phyloP scores from a whole-genome alignment of 345 rosid species.

The Eucalyptus paniculata region DNA sequence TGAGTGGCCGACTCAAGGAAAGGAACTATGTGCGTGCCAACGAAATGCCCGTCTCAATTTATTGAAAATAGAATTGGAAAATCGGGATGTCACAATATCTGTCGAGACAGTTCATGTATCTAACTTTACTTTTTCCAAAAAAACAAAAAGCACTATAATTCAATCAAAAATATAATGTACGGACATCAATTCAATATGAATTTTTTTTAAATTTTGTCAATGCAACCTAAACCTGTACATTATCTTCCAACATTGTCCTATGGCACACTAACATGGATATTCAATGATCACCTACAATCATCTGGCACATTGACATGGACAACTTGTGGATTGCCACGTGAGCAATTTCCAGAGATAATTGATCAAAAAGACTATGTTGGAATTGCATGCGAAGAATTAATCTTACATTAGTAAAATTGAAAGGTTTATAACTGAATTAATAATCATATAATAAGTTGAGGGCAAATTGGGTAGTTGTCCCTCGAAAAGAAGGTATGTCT shows the following conservation, averaged over 20 bases:
- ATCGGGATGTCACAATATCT: no score
- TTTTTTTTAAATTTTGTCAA: not conserved
- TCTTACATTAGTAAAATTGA: rapidly evolving
- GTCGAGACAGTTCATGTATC: not conserved
- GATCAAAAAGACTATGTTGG: no score
- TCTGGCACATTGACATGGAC: not conserved
- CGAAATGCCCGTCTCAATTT: no score
- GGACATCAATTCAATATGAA: no score
- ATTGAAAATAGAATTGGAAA: no score
- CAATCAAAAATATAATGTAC: not conserved
- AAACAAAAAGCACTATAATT: not conserved
- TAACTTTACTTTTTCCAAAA: not conserved
- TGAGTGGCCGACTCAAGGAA: no score
- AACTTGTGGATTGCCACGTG: rapidly evolving
- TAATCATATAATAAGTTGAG: rapidly evolving
- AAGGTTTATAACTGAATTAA: no score
- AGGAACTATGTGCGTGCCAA: no score
- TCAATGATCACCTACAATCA: no score
- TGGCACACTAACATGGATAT: no score
- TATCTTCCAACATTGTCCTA: not conserved
- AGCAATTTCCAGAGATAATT: no score
- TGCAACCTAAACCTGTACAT: rapidly evolving
- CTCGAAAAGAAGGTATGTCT: no score
- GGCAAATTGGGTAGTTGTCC: not conserved
- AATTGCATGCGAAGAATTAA: rapidly evolving